Conservation (phyloP, 352 stramenopile species). For the Pelagophyceae sp. region DNA sequence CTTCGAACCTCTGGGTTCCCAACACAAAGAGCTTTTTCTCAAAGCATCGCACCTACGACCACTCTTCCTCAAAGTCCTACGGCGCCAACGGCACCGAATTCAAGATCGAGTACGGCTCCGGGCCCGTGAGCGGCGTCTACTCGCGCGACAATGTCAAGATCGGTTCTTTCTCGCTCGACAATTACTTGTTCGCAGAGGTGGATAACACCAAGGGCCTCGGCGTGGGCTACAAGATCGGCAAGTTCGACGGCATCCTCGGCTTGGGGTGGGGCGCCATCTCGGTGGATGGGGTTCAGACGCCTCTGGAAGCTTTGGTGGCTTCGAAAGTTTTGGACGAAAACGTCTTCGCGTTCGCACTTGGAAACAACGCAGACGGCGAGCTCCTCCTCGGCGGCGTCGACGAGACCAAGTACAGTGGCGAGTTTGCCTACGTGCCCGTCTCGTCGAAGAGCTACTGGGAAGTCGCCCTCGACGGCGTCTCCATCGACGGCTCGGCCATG, state of each 20-base stretch:
- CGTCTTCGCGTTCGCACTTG: slow-evolving; percentile 92
- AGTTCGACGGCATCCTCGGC: slow-evolving; percentile 96
- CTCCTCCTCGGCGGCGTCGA: slow-evolving; percentile 68
- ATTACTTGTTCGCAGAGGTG: slow-evolving; percentile 88
- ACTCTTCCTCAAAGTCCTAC: slow-evolving; percentile 68
- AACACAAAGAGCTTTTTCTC: slow-evolving; percentile 53
- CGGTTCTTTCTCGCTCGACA: slow-evolving; percentile 49
- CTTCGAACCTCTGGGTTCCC: slow-evolving; percentile 91
- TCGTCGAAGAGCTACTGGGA: slow-evolving; percentile 67
- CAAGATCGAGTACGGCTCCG: slow-evolving; percentile 86
- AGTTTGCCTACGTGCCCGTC: slow-evolving; percentile 78
- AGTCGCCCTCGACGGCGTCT: slow-evolving; percentile 52
- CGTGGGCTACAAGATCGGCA: slow-evolving; percentile 80
- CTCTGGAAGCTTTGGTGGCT: slow-evolving; percentile 84
- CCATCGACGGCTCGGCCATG: slow-evolving; percentile 39
- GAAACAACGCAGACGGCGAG: slow-evolving; percentile 69
- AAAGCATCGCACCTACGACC: slow-evolving; percentile 62
- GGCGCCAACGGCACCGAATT: slow-evolving; percentile 79
- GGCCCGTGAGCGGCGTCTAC: slow-evolving; percentile 77
- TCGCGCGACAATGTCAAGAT: slow-evolving; percentile 52
- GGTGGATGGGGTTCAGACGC: slow-evolving; percentile 77
- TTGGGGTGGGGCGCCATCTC: slow-evolving; percentile 86
- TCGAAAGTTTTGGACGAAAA: slow-evolving; percentile 67
- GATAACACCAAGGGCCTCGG: slow-evolving; percentile 88
- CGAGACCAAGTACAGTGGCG: slow-evolving; percentile 79